These are phyloP conservation scores for Kalanchoe fedtschenkoi DNA, from an alignment of 164 flowering plant species.

Conservation along the genomic window DNA sequence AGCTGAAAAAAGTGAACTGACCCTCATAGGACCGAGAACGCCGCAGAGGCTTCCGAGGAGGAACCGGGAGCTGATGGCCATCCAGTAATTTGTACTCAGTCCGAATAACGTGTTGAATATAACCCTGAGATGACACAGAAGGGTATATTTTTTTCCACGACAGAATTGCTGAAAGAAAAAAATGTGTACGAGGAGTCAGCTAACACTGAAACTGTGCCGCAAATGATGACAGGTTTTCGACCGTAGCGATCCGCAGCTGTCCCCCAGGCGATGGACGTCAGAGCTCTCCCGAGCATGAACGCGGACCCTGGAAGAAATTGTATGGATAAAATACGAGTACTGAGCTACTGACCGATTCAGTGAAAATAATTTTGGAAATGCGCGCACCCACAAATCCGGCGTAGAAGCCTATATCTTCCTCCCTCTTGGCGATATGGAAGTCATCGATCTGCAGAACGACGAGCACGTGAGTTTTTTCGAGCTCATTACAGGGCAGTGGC, in stretches of 20 bases:
- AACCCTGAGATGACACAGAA: slow-evolving; percentile 8
- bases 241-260: slow-evolving; percentile 74
- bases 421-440: slow-evolving; percentile 47
- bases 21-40: slow-evolving; percentile 54
- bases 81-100: slow-evolving; percentile 58
- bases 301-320: slow-evolving; percentile 33
- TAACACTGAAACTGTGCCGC: slow-evolving; percentile 55
- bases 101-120: slow-evolving; percentile 21
- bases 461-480: too few relatives aligned
- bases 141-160: neutral
- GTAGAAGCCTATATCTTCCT: slow-evolving; percentile 65
- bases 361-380: neutral
- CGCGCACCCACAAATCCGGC: slow-evolving; percentile 62
- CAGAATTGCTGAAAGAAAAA: neutral
- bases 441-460: slow-evolving; percentile 28
- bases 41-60: slow-evolving; percentile 54
- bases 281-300: slow-evolving; percentile 79
- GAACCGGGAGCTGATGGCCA: slow-evolving; percentile 60
- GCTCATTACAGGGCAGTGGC: too few relatives aligned
- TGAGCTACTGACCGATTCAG: too few relatives aligned
- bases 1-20: slow-evolving; percentile 12
- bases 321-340: too few relatives aligned
- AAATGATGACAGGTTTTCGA: slow-evolving; percentile 65
- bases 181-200: slow-evolving; percentile 14
- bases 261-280: slow-evolving; percentile 81